Percentiles rank a stretch among this genome's conserved stretches.
These are phyloP conservation scores for Neurospora sp. DNA, from an alignment of 495 filamentous ascomycete species.

Conservation along the genomic window DNA sequence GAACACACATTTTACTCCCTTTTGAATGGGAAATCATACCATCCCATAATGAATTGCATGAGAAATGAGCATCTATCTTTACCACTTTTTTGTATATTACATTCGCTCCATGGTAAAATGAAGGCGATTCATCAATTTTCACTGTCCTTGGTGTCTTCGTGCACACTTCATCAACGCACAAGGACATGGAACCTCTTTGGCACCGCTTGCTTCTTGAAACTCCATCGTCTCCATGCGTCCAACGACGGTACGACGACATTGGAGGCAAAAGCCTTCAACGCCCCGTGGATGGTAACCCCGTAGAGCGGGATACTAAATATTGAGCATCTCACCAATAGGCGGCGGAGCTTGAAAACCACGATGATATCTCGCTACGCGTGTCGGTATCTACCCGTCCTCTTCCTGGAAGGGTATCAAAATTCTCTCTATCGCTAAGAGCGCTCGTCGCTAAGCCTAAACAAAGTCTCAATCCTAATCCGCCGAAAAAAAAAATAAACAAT, in stretches of 20 bases:
- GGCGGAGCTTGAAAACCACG: neutral
- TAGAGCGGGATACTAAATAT: no score
- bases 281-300: no score
- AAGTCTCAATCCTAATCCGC: neutral
- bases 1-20: neutral
- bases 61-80: slow-evolving; percentile 3
- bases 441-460: neutral
- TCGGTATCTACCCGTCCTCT: neutral
- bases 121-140: neutral
- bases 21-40: neutral
- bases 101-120: neutral
- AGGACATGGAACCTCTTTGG: neutral
- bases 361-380: neutral
- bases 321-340: no score
- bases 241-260: no score
- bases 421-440: neutral
- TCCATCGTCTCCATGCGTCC: neutral
- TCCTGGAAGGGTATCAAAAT: neutral
- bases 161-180: neutral
- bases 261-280: no score
- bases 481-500: neutral
- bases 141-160: neutral
- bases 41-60: slow-evolving; percentile 2
- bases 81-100: neutral
- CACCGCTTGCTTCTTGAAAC: neutral